Percentiles rank a stretch among this genome's conserved stretches.
These are phyloP conservation scores for Lachnellula suecica DNA, from an alignment of 2,329 filamentous ascomycete genomes.

Conservation along the genomic window DNA sequence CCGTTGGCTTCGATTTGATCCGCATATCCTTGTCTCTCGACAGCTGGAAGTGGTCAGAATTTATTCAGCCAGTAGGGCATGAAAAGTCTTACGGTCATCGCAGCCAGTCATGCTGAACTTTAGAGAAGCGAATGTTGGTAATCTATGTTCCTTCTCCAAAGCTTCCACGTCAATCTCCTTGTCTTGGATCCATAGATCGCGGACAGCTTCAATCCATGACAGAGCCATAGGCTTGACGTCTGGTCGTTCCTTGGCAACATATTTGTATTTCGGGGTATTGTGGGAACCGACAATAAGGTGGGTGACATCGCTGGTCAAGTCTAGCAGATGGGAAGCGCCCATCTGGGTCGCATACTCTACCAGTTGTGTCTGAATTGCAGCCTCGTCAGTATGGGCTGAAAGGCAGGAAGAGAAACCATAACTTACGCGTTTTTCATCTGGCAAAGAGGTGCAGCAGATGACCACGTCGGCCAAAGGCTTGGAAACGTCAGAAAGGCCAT, in stretches of 20 bases:
- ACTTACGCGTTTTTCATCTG: constrained; percentile 74
- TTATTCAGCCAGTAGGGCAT: constrained; percentile 8
- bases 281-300: constrained; percentile 84
- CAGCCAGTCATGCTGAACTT: constrained; percentile 71
- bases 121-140: constrained; percentile 63
- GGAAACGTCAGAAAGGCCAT: constrained; percentile 21
- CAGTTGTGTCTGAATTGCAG: constrained; percentile 47
- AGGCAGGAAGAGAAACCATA: constrained; percentile 1
- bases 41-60: constrained; percentile 41
- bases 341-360: constrained; percentile 71
- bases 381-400: not conserved
- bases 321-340: constrained; percentile 83
- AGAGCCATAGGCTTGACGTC: constrained; percentile 82
- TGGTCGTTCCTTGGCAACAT: constrained; percentile 84
- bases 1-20: constrained; percentile 65
- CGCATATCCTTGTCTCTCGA: constrained; percentile 69
- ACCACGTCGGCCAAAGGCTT: constrained; percentile 65
- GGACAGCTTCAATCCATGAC: constrained; percentile 82
- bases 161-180: constrained; percentile 69
- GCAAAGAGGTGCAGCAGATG: constrained; percentile 85
- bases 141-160: constrained; percentile 65
- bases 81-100: constrained; percentile 60
- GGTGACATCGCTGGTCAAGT: constrained; percentile 93
- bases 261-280: constrained; percentile 90
- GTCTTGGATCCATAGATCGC: constrained; percentile 77